Base-by-base conservation (phyloP, 2,329 filamentous ascomycete species). In the Myriosclerotinia duriaeana region DNA sequence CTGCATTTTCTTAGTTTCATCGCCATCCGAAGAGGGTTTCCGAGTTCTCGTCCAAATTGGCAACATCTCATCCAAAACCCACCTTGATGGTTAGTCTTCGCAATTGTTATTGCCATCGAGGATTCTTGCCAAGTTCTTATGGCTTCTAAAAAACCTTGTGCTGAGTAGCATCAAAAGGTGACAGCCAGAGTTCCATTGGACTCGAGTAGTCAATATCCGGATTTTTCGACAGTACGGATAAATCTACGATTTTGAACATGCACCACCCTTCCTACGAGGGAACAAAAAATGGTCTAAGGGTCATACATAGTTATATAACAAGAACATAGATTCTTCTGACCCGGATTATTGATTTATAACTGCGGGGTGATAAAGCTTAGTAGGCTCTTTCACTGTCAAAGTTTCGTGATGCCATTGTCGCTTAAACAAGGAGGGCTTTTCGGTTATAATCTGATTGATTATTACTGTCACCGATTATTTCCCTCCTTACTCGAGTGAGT, bases 381-480 rank as follows among this genome's bases (percentile, higher is more conserved):
- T 61, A 1, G n/a, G 11, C 9, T 5, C 8, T 50, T 38, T 40
- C 11, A 40, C 5, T 50, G 58, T 61, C 58, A 4, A 61, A 61
- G 9, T 38, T 61, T 20, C 34, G 14, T 9, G 30, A 12, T 40
- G n/a, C 14, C 0, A 40, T 52, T 61, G 30, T 61, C 58, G 58
- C 58, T 50, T 61, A 61, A 61, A 38, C 8, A 50, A 50, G 58
- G 58, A 61, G 58, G 9, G 4, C 50, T 17, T 61, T 48, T 11
- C 46, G 9, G 9, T 9, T 61, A 22, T 20, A 6, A 38, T 50
- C 5, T 8, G 1, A 38, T 2, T 22, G 14, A 1, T 22, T 17
- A 3, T 20, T 40, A 55, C 20, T 40, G 30, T 40, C 11, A 22
- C 4, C 4, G 53, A 55, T 55, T 40, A 55, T 4, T 17, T 11